Percentiles rank a stretch among this genome's conserved stretches.
Evolutionary conservation across 164 flowering plant species (phyloP).

Genomic region (Nymphaea colorata): DNA sequence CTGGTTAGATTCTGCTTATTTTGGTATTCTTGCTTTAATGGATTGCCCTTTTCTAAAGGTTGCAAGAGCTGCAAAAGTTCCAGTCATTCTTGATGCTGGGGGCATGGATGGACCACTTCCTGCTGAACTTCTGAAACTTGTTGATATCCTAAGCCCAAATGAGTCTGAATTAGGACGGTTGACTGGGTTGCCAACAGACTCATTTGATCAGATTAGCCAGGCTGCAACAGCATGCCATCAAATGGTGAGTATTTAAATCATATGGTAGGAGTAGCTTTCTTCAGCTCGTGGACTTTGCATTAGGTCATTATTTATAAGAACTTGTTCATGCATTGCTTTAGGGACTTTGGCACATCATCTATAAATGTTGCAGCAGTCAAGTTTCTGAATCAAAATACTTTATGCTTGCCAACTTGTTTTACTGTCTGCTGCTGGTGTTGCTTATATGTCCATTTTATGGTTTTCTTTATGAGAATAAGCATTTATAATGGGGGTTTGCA

Average conservation of each 20-base stretch:
- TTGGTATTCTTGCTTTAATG: too few relatives aligned
- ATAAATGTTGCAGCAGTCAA: not conserved
- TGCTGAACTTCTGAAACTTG: constrained; percentile 38
- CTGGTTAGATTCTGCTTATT: too few relatives aligned
- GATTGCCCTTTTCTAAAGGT: constrained; percentile 29
- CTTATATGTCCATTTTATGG: too few relatives aligned
- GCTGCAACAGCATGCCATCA: constrained; percentile 61
- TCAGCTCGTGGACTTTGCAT: too few relatives aligned
- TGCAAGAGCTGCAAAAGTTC: constrained; percentile 67
- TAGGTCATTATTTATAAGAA: too few relatives aligned
- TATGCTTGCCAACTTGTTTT: too few relatives aligned
- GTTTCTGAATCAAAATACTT: not conserved
- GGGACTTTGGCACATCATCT: not conserved
- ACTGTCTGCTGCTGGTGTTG: too few relatives aligned
- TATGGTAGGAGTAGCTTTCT: not conserved
- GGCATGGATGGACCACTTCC: constrained; percentile 85
- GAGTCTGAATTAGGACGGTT: constrained; percentile 80
- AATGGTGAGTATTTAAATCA: constrained; percentile 42
- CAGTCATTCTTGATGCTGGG: constrained; percentile 87
- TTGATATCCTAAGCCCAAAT: constrained; percentile 88
- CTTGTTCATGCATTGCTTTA: not conserved
- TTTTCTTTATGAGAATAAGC: too few relatives aligned
- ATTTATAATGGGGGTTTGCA: too few relatives aligned
- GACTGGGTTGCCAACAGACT: constrained; percentile 71
- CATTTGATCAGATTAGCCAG: constrained; percentile 61